Conservation (phyloP, 75 land plant species). For the Chamaecyparis obtusa region DNA sequence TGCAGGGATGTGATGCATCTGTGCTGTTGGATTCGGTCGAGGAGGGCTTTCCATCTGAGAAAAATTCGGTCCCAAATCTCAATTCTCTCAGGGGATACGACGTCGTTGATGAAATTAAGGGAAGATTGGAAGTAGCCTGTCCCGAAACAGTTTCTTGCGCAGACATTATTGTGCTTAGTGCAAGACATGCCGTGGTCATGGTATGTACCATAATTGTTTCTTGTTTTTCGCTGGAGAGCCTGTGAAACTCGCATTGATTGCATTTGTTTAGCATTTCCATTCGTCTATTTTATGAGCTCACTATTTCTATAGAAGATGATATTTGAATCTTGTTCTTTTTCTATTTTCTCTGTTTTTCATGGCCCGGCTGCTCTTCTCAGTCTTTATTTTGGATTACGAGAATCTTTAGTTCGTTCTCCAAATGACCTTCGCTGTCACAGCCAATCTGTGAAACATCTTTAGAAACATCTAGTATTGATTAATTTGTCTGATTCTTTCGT, state of each 20-base stretch:
- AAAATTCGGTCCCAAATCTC: background rate
- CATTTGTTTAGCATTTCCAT: too few relatives aligned
- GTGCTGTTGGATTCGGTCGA: background rate
- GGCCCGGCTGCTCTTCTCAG: too few relatives aligned
- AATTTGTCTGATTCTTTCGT: too few relatives aligned
- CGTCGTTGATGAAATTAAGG: conserved; percentile 7
- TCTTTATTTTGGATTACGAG: too few relatives aligned
- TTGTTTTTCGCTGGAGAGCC: too few relatives aligned
- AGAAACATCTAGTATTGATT: too few relatives aligned
- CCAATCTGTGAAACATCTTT: too few relatives aligned
- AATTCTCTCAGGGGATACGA: conserved; percentile 13
- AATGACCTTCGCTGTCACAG: background rate
- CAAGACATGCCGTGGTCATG: conserved; percentile 15
- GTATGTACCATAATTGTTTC: background rate
- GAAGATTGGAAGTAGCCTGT: conserved; percentile 2
- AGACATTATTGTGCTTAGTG: conserved; percentile 19
- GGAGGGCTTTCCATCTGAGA: background rate
- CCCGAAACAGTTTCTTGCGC: conserved; percentile 20
- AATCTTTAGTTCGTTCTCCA: background rate
- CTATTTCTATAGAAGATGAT: too few relatives aligned
- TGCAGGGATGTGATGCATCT: conserved; percentile 28
- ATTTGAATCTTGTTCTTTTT: too few relatives aligned
- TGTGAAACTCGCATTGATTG: too few relatives aligned
- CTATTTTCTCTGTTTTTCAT: too few relatives aligned
- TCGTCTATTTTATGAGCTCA: too few relatives aligned